A percentile compares a stretch with the other conserved stretches of the same genome.
Evolutionary conservation across 1,284 basidiomycete genomes (phyloP).

Genomic region (Porogramme epimiltina): DNA sequence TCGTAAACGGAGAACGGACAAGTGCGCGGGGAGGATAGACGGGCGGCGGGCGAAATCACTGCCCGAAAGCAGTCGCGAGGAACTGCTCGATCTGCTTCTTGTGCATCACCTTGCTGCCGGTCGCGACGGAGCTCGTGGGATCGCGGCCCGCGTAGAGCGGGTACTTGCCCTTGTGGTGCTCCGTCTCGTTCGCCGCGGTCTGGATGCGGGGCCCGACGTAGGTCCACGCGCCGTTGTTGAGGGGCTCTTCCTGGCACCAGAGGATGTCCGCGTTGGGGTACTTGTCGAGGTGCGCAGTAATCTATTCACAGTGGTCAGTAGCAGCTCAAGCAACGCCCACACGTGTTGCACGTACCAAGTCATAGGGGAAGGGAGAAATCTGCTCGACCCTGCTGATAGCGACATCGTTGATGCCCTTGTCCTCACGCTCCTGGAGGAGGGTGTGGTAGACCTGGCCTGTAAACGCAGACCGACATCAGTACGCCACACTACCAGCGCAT

Average conservation of each 20-base stretch:
- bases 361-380: constrained; percentile 95
- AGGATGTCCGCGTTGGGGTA: constrained; percentile 93
- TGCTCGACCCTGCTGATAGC: constrained; percentile 96
- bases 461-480: not conserved
- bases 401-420: constrained; percentile 87
- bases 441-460: constrained; percentile 93
- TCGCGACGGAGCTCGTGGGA: constrained; percentile 88
- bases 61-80: constrained; percentile 56
- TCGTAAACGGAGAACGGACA: not conserved
- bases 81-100: constrained; percentile 86
- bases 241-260: constrained; percentile 93
- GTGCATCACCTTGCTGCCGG: constrained; percentile 87
- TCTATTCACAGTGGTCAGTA: constrained; percentile 38
- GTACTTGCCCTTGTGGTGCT: constrained; percentile 90
- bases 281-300: constrained; percentile 89
- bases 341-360: constrained; percentile 77
- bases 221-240: constrained; percentile 94
- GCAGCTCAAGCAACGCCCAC: too few species aligned
- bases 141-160: constrained; percentile 86
- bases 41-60: constrained; percentile 2
- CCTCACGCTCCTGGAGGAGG: constrained; percentile 87
- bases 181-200: constrained; percentile 81
- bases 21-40: not conserved
- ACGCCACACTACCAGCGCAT: too few species aligned
- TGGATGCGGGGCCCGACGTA: constrained; percentile 90